phyloP scores from a whole-genome alignment of 169 alveolate species.

The Eimeria zaria region DNA sequence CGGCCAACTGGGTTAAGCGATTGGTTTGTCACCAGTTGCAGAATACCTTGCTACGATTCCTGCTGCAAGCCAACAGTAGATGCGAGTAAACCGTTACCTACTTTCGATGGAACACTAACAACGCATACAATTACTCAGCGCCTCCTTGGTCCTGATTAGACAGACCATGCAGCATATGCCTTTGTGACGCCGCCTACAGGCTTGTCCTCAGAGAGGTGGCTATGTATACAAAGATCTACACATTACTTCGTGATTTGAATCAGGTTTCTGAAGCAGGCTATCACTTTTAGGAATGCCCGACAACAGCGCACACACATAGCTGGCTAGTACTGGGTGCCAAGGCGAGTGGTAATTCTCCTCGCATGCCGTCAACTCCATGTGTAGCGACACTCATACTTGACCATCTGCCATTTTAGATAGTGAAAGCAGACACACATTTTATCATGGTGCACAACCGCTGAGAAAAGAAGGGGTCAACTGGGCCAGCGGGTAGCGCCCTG shows the following conservation, averaged over 20 bases:
- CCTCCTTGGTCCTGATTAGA: neutral
- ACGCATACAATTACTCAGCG: neutral
- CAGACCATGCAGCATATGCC: neutral
- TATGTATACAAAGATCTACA: neutral
- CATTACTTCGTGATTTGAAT: neutral
- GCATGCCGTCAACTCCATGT: neutral
- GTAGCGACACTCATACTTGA: neutral
- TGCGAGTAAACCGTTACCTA: too few species aligned
- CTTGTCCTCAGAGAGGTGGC: neutral
- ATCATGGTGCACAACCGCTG: neutral
- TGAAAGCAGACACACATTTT: neutral
- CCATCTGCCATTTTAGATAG: neutral
- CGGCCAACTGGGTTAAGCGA: too few species aligned
- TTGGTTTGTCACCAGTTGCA: too few species aligned
- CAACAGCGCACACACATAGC: neutral
- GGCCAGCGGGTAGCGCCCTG: neutral
- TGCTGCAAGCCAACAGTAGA: too few species aligned
- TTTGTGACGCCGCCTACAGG: neutral
- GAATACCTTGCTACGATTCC: too few species aligned
- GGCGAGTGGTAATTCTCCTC: neutral
- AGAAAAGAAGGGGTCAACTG: neutral
- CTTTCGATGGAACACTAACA: neutral
- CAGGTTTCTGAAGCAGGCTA: neutral
- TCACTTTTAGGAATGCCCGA: neutral
- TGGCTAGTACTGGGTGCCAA: neutral